These are phyloP conservation scores for Tetragonia tetragonoides DNA, from an alignment of 148 eudicot species.

Conservation along the genomic window DNA sequence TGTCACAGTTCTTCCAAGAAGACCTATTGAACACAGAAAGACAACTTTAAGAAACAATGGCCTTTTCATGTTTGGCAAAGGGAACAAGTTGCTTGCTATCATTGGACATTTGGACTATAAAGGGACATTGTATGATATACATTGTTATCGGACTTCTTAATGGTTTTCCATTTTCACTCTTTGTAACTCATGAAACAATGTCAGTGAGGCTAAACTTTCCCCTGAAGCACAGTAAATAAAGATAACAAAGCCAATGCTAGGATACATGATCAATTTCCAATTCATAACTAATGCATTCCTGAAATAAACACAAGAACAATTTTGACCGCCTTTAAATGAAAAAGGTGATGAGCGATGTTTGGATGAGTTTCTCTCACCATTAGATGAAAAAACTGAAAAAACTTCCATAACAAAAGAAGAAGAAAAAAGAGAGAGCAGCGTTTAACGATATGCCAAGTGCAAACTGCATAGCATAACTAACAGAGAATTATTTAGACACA, in stretches of 20 bases:
- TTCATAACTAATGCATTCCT: no score
- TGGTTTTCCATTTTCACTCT: background rate
- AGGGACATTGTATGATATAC: background rate
- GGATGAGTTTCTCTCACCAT: no score
- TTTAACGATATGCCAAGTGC: background rate
- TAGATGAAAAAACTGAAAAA: no score
- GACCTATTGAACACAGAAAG: no score
- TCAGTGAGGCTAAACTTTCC: background rate
- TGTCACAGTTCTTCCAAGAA: no score
- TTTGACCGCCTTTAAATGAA: no score
- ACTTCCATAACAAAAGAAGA: no score
- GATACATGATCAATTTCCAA: background rate
- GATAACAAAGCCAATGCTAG: background rate
- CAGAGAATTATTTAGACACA: background rate
- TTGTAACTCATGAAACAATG: background rate
- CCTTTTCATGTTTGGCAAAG: background rate
- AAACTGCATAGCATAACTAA: background rate
- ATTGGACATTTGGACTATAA: background rate
- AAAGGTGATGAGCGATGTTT: no score
- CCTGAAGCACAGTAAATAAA: background rate
- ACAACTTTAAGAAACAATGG: background rate
- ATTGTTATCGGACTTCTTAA: background rate
- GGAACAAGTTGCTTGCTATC: background rate
- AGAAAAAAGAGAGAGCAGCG: no score
- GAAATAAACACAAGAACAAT: no score